These are phyloP conservation scores for Didymella pinodella DNA, from an alignment of 2,329 filamentous ascomycete genomes.

Conservation along the genomic window DNA sequence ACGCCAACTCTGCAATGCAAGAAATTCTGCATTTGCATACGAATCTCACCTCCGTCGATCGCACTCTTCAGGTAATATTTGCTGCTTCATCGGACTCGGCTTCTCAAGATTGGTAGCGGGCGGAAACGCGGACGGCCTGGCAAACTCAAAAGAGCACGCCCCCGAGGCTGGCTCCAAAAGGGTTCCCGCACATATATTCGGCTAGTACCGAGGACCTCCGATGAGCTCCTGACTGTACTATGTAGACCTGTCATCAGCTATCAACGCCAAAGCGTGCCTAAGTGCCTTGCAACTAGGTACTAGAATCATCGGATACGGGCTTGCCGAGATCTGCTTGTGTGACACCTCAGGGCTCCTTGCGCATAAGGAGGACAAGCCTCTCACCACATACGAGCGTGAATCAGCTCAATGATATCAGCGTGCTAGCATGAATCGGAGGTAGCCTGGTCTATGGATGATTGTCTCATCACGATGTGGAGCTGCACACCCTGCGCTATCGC, in stretches of 20 bases:
- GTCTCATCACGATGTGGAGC: slow-evolving; percentile 34
- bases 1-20: slow-evolving; percentile 5
- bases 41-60: not conserved
- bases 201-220: slow-evolving; percentile 34
- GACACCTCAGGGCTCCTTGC: slow-evolving; percentile 6
- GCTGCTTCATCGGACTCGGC: slow-evolving; percentile 25
- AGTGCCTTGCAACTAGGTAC: not conserved
- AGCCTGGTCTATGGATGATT: slow-evolving; percentile 21
- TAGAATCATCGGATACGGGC: slow-evolving; percentile 1
- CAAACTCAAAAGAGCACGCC: slow-evolving; percentile 44
- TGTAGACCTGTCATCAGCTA: slow-evolving; percentile 4
- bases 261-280: slow-evolving; percentile 3
- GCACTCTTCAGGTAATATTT: slow-evolving; percentile 4
- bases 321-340: slow-evolving; percentile 10
- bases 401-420: slow-evolving; percentile 20
- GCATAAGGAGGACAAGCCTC: slow-evolving; percentile 9
- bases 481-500: slow-evolving; percentile 29
- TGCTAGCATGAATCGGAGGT: slow-evolving; percentile 34
- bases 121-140: slow-evolving; percentile 38
- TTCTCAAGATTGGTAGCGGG: slow-evolving; percentile 34
- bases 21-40: slow-evolving; percentile 2
- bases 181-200: slow-evolving; percentile 37
- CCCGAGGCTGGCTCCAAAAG: slow-evolving; percentile 41
- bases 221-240: slow-evolving; percentile 4
- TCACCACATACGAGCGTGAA: slow-evolving; percentile 20